Percentiles rank a stretch among this genome's conserved stretches.
Evolutionary conservation across 73 alveolate species (phyloP).

Genomic region (Breviolum minutum): DNA sequence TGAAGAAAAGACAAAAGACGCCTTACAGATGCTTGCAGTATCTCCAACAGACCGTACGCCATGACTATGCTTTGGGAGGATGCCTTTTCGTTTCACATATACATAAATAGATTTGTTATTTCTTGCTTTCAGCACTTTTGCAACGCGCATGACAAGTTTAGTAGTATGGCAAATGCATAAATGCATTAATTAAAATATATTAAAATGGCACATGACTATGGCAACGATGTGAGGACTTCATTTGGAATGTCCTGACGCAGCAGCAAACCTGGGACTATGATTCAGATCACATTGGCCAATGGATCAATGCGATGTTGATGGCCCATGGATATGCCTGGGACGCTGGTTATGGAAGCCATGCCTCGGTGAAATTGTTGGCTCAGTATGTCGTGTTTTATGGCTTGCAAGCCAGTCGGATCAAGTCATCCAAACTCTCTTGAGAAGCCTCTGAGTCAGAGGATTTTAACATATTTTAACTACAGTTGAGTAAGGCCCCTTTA

Average conservation of each 20-base stretch:
- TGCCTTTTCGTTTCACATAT: no score
- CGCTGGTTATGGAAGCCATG: neutral
- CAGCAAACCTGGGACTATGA: neutral
- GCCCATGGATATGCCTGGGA: constrained; percentile 14
- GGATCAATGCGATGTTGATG: constrained; percentile 64
- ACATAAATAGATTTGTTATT: neutral
- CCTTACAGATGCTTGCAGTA: no score
- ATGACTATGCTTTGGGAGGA: no score
- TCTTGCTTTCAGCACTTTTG: neutral
- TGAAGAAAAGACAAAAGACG: neutral
- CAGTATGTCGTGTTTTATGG: constrained; percentile 61
- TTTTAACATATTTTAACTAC: no score
- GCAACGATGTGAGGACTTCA: neutral
- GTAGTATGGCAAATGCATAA: neutral
- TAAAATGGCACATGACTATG: neutral
- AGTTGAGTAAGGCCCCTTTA: no score
- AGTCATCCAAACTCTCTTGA: no score
- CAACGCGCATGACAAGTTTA: neutral
- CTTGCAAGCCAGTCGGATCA: neutral
- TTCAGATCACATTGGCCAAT: constrained; percentile 44
- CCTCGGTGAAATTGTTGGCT: neutral
- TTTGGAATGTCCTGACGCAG: constrained; percentile 20
- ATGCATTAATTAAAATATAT: no score
- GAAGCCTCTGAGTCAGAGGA: no score
- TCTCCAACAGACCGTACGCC: no score